Evolutionary conservation across 129 eudicot species (phyloP).

Genomic region (Helichrysum umbraculigerum): DNA sequence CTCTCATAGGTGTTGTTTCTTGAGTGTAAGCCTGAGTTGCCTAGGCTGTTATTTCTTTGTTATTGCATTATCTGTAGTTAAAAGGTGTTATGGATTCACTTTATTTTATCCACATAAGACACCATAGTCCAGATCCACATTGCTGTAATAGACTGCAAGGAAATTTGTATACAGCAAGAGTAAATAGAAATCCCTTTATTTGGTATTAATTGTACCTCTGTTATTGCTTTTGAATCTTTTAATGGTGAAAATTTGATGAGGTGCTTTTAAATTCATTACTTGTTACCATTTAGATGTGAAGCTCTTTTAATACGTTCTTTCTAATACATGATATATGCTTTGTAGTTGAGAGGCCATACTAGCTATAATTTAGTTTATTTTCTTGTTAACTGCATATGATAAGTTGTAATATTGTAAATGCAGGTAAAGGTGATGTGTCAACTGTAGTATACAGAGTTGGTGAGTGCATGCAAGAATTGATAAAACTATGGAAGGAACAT

Average conservation of each 20-base stretch:
- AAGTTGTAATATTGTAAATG: constrained; percentile 52
- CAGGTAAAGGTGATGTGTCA: constrained; percentile 70
- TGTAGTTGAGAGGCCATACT: not conserved
- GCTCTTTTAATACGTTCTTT: not conserved
- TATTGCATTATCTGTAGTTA: not conserved
- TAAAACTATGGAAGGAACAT: constrained; percentile 85
- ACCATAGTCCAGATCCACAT: not conserved
- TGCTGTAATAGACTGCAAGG: not conserved
- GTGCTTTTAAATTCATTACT: too few relatives aligned
- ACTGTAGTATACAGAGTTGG: constrained; percentile 84
- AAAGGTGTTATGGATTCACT: not conserved
- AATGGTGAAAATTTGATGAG: too few relatives aligned
- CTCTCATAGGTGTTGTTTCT: not conserved
- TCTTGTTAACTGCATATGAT: constrained; percentile 36
- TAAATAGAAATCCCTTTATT: not conserved
- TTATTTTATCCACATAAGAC: constrained; percentile 3
- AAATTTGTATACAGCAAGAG: constrained; percentile 67
- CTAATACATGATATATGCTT: not conserved
- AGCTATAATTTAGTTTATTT: not conserved
- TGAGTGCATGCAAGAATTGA: constrained; percentile 87
- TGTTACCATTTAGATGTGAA: not conserved
- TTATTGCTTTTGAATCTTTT: too few relatives aligned
- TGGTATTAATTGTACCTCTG: too few relatives aligned
- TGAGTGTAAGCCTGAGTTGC: not conserved
- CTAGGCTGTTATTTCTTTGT: not conserved